A percentile compares a stretch with the other conserved stretches of the same genome.
These are phyloP conservation scores for Omphalea diandra DNA, from an alignment of 441 rosid genomes.

Conservation along the genomic window DNA sequence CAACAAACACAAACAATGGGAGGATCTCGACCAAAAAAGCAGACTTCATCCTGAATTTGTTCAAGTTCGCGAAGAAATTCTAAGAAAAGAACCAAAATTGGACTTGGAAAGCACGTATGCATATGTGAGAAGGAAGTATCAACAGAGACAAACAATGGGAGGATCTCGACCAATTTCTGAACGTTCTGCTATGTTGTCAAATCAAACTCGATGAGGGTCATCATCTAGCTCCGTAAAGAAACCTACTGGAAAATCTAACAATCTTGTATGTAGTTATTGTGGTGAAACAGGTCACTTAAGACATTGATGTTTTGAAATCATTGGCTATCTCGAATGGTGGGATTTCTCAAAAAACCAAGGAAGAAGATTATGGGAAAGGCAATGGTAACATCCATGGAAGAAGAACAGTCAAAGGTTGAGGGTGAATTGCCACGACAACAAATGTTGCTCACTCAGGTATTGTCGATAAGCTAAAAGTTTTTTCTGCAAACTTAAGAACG, in stretches of 20 bases:
- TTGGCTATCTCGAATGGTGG: too few relatives aligned
- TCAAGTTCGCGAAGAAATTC: constrained; percentile 2
- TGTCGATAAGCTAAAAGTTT: background rate
- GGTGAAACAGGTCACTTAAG: background rate
- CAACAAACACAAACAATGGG: background rate
- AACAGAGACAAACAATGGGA: background rate
- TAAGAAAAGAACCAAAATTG: background rate
- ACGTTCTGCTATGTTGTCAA: too few relatives aligned
- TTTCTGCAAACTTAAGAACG: constrained; percentile 4
- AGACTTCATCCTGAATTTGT: too few relatives aligned
- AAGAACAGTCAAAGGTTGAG: background rate
- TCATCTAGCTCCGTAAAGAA: too few relatives aligned
- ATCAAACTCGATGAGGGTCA: too few relatives aligned
- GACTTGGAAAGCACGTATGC: constrained; percentile 1
- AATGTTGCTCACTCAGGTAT: constrained; percentile 5
- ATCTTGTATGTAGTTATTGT: background rate
- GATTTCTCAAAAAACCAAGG: background rate
- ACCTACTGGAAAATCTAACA: background rate
- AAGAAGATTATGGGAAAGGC: constrained; percentile 4
- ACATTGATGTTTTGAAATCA: background rate
- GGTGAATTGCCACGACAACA: background rate
- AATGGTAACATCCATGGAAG: too few relatives aligned
- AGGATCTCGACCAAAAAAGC: too few relatives aligned
- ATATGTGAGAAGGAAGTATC: constrained; percentile 5
- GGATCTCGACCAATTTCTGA: too few relatives aligned